phyloP scores from a whole-genome alignment of 2,329 filamentous ascomycete species.

The Ascochyta lentis region DNA sequence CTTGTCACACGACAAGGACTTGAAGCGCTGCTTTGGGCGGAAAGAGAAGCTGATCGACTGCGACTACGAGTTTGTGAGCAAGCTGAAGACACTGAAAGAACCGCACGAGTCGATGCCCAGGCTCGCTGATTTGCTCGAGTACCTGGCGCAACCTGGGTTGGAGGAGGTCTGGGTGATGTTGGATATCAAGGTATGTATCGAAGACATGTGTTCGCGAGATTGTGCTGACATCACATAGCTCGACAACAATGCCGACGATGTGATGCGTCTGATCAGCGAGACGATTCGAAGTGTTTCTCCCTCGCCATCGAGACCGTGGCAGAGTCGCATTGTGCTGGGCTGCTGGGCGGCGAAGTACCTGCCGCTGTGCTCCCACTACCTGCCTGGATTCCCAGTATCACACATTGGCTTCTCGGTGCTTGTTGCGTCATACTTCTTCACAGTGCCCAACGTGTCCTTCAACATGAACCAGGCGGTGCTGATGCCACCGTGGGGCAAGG shows the following conservation, averaged over 20 bases:
- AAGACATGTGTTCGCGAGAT: background rate
- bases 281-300: slow-evolving; percentile 63
- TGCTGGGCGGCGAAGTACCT: slow-evolving; percentile 83
- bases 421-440: slow-evolving; percentile 75
- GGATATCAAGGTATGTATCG: slow-evolving; percentile 79
- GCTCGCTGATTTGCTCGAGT: slow-evolving; percentile 75
- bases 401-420: slow-evolving; percentile 71
- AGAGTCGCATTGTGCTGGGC: slow-evolving; percentile 75
- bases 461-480: slow-evolving; percentile 76
- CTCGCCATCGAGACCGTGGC: slow-evolving; percentile 65
- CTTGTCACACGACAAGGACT: slow-evolving; percentile 78
- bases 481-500: slow-evolving; percentile 69
- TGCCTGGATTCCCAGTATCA: slow-evolving; percentile 69
- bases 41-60: slow-evolving; percentile 75
- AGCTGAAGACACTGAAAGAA: slow-evolving; percentile 69
- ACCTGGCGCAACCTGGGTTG: slow-evolving; percentile 68
- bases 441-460: slow-evolving; percentile 72
- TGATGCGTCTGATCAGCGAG: slow-evolving; percentile 73
- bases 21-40: slow-evolving; percentile 84
- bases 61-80: slow-evolving; percentile 75
- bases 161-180: slow-evolving; percentile 80
- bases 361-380: slow-evolving; percentile 64
- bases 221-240: slow-evolving; percentile 53
- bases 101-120: slow-evolving; percentile 77
- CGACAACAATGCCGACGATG: slow-evolving; percentile 71